Evolutionary conservation across 805 yeast genomes (phyloP).

Genomic region (Myxozyma udenii): DNA sequence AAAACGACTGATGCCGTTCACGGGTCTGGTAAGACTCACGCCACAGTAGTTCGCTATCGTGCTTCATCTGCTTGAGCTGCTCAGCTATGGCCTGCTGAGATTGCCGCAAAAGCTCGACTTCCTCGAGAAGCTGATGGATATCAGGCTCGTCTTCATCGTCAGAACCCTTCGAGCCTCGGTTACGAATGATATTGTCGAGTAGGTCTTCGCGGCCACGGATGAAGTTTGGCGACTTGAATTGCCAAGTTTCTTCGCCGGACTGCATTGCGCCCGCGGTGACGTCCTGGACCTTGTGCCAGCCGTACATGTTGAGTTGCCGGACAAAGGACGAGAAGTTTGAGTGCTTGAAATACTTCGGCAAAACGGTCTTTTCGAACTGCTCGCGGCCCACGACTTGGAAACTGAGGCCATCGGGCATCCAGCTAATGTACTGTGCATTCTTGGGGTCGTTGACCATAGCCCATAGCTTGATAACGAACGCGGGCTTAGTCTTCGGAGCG

Average conservation of each 20-base stretch:
- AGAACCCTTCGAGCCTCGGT: constrained; percentile 48
- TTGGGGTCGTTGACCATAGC: constrained; percentile 82
- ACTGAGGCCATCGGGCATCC: constrained; percentile 83
- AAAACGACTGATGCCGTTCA: constrained; percentile 80
- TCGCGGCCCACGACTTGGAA: constrained; percentile 85
- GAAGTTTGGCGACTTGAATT: constrained; percentile 81
- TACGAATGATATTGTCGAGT: constrained; percentile 79
- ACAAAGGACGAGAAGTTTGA: constrained; percentile 94
- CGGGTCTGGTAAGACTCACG: constrained; percentile 78
- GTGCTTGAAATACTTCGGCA: constrained; percentile 93
- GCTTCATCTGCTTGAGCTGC: constrained; percentile 75
- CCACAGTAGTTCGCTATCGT: constrained; percentile 90
- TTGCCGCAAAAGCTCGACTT: constrained; percentile 69
- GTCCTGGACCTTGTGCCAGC: constrained; percentile 98
- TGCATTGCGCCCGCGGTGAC: constrained; percentile 60
- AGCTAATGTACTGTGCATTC: constrained; percentile 68
- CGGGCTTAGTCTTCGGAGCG: constrained; percentile 53
- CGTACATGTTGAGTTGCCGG: constrained; percentile 95
- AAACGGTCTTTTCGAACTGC: constrained; percentile 70
- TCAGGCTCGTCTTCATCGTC: constrained; percentile 47
- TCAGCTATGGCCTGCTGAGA: constrained; percentile 80
- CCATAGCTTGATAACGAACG: constrained; percentile 93
- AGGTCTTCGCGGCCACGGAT: constrained; percentile 75
- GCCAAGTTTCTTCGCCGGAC: constrained; percentile 72
- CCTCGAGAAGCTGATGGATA: constrained; percentile 56